Base-by-base conservation (phyloP, 2,329 filamentous ascomycete genomes). In the Trichoderma sp. region DNA sequence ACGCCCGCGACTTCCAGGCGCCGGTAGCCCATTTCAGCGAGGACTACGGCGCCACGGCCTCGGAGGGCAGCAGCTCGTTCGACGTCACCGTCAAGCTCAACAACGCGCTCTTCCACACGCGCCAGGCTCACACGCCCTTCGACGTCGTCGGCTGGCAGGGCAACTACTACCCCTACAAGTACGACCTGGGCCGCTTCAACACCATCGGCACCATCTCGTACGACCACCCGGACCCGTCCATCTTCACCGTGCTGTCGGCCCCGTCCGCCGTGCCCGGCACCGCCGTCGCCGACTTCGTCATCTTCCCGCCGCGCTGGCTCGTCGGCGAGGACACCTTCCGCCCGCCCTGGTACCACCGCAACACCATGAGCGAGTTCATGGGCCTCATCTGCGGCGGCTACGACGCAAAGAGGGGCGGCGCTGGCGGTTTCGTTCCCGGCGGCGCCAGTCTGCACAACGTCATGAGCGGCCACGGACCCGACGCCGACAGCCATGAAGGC, bases 71-170 rank as follows among this genome's bases (percentile, higher is more conserved):
- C 4, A 77, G 60, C 64, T 65, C 66, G 59, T 82, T 83, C 79
- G 84, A 81, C 9, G 79, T 92, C 39, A 84, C 84, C 60, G 83
- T 82, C 75, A 91, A 91, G 77, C 89, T 91, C 75, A 87, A 87
- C 74, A 87, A 89, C 72, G 80, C 83, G 53, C 84, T 92, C 64
- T 92, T 91, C 78, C 78, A 80, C 22, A 87, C 89, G 12, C 80
- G 75, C 52, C 91, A 93, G 78, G 78, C 83, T 10, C 91, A 93
- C 77, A 90, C 88, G 0, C 91, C 91, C 0, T 94, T 93, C 72
- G 91, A 94, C 75, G 87, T 94, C 0, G 91, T 93, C 2, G 90
- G 89, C 5, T 94, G 91, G 91, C 91, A 94, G 75, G 92, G 92
- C 52, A 91, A 88, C 72, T 93, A 92, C 80, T 90, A 90, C 70